Evolutionary conservation across 345 rosid species (phyloP).

Genomic region (Camelina neglecta): DNA sequence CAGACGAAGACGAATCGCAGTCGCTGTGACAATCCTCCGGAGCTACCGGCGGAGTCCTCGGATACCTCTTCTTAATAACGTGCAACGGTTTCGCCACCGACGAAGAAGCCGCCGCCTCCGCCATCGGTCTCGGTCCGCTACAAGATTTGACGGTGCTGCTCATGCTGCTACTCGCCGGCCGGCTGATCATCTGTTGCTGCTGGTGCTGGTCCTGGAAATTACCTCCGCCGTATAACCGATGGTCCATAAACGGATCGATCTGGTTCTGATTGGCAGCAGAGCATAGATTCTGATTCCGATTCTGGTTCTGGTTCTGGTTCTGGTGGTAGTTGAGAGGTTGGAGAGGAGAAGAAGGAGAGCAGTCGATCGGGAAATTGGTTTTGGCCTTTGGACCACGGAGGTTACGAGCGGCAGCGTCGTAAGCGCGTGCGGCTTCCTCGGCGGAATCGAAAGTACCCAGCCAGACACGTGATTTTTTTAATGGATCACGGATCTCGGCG

Average conservation of each 20-base stretch:
- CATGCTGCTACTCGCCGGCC: conserved; percentile 87
- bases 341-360: conserved; percentile 43
- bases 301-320: background rate
- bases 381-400: conserved; percentile 94
- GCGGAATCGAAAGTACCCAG: conserved; percentile 95
- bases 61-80: conserved; percentile 54
- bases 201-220: conserved; percentile 44
- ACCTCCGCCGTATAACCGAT: conserved; percentile 49
- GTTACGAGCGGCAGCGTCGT: conserved; percentile 78
- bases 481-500: conserved; percentile 94
- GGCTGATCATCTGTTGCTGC: conserved; percentile 39
- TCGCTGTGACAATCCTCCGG: conserved; percentile 93
- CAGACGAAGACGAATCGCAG: conserved; percentile 95
- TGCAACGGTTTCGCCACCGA: conserved; percentile 42
- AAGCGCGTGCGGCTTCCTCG: conserved; percentile 89
- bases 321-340: conserved; percentile 41
- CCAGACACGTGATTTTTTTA: conserved; percentile 88
- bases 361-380: conserved; percentile 70
- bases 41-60: conserved; percentile 63
- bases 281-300: conserved; percentile 34
- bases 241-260: conserved; percentile 54
- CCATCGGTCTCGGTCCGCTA: conserved; percentile 74
- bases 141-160: conserved; percentile 97
- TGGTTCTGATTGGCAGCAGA: conserved; percentile 35
- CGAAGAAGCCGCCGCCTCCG: conserved; percentile 29